These are phyloP conservation scores for Solanum chilense DNA, from an alignment of 257 asterid species.

Conservation along the genomic window DNA sequence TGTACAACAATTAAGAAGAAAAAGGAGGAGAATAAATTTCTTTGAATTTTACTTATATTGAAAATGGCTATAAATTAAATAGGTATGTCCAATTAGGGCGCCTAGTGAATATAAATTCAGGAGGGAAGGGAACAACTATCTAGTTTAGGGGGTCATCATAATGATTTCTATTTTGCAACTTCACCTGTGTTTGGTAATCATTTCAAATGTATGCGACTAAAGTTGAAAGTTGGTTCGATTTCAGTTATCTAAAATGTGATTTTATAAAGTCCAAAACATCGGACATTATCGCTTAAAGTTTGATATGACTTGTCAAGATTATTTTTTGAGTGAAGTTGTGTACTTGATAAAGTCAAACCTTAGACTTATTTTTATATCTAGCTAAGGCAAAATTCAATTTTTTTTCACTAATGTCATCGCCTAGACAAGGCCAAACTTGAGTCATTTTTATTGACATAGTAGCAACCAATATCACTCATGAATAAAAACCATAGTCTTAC, in stretches of 20 bases:
- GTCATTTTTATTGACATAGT: neutral
- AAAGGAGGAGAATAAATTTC: neutral
- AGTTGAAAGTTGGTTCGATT: neutral
- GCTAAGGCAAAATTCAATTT: neutral
- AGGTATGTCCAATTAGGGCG: neutral
- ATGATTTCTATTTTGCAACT: neutral
- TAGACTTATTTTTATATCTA: neutral
- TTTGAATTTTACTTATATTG: neutral
- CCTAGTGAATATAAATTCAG: neutral
- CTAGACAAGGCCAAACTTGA: neutral
- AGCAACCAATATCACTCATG: neutral
- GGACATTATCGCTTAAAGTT: neutral
- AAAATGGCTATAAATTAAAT: neutral
- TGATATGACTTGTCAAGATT: neutral
- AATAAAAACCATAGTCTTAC: neutral
- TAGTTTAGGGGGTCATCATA: neutral
- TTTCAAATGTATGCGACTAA: neutral
- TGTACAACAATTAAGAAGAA: neutral
- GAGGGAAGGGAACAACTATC: neutral
- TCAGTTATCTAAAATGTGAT: neutral
- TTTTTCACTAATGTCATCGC: neutral
- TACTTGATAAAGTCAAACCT: neutral
- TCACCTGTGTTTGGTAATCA: neutral
- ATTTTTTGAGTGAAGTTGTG: neutral
- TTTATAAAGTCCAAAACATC: neutral